These are phyloP conservation scores for Abelmoschus esculentus DNA, from an alignment of 345 rosid genomes.

Conservation along the genomic window DNA sequence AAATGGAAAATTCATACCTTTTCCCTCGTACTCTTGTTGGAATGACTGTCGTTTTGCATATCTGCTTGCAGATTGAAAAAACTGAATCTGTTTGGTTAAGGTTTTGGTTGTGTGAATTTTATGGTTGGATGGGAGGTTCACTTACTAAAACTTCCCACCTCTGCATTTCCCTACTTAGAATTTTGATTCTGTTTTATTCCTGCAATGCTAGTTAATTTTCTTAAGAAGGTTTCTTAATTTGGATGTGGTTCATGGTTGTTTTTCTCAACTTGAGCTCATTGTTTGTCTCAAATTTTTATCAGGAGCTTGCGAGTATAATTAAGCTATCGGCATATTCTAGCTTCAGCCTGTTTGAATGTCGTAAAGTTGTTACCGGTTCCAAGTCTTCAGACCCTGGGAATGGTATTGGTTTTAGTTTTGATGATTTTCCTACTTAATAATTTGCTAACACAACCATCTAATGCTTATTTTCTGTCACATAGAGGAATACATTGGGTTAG, in stretches of 20 bases:
- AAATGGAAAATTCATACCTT: background rate
- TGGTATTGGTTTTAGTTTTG: constrained; percentile 41
- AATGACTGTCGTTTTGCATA: background rate
- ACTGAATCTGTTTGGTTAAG: background rate
- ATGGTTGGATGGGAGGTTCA: constrained; percentile 6
- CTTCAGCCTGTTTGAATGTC: constrained; percentile 94
- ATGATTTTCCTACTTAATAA: constrained; percentile 2
- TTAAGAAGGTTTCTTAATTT: background rate
- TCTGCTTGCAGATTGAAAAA: background rate
- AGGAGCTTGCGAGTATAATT: constrained; percentile 95
- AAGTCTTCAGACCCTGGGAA: constrained; percentile 82
- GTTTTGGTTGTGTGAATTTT: background rate
- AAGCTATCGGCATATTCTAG: constrained; percentile 83
- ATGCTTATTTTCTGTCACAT: constrained; percentile 21
- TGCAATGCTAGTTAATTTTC: background rate
- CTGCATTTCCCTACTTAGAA: background rate
- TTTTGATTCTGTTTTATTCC: background rate
- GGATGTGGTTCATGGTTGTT: background rate
- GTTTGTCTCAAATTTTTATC: constrained; percentile 16
- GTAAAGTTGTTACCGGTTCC: constrained; percentile 84
- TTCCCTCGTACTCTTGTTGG: background rate
- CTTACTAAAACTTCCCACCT: background rate
- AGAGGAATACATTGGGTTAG: constrained; percentile 96
- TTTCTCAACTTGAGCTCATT: background rate
- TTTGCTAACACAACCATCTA: constrained; percentile 10